Evolutionary conservation across 1,284 basidiomycete species (phyloP).

Genomic region (Cutaneotrichosporon cutaneum): DNA sequence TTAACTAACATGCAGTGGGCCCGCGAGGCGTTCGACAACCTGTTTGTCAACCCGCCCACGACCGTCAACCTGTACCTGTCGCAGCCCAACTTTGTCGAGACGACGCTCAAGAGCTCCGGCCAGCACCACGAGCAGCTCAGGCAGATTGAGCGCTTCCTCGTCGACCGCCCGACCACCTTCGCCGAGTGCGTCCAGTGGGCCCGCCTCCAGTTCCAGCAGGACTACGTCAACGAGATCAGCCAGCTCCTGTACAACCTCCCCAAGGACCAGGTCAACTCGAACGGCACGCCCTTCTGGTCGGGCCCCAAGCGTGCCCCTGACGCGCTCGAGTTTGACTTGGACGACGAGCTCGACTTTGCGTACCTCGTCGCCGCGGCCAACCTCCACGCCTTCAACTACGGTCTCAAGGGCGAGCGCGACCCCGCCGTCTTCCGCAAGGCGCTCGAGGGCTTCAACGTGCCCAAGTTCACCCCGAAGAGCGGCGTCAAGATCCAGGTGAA

Average conservation of each 20-base stretch:
- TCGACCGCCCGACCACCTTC: slow-evolving; percentile 90
- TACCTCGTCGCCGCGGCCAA: slow-evolving; percentile 95
- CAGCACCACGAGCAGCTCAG: slow-evolving; percentile 87
- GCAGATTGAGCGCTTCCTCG: slow-evolving; percentile 86
- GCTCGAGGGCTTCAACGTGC: slow-evolving; percentile 79
- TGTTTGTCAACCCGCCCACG: slow-evolving; percentile 92
- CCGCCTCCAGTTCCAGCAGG: slow-evolving; percentile 89
- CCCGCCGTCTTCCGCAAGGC: slow-evolving; percentile 77
- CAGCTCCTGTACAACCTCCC: slow-evolving; percentile 93
- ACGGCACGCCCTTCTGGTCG: slow-evolving; percentile 94
- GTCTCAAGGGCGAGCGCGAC: slow-evolving; percentile 86
- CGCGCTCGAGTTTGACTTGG: slow-evolving; percentile 78
- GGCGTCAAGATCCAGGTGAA: slow-evolving; percentile 93
- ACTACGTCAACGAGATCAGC: slow-evolving; percentile 90
- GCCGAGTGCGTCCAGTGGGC: slow-evolving; percentile 99
- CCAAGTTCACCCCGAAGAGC: slow-evolving; percentile 89
- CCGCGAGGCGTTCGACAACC: slow-evolving; percentile 84
- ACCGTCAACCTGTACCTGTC: slow-evolving; percentile 96
- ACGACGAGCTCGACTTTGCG: slow-evolving; percentile 77
- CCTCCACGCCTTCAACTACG: slow-evolving; percentile 97
- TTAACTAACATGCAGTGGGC: slow-evolving; percentile 69
- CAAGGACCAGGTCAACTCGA: slow-evolving; percentile 83
- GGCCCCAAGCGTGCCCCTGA: slow-evolving; percentile 99
- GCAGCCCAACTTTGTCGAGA: slow-evolving; percentile 93
- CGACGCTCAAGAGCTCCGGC: slow-evolving; percentile 81